These are phyloP conservation scores for Serpula lacrymans DNA, from an alignment of 768 basidiomycete genomes.

Conservation along the genomic window DNA sequence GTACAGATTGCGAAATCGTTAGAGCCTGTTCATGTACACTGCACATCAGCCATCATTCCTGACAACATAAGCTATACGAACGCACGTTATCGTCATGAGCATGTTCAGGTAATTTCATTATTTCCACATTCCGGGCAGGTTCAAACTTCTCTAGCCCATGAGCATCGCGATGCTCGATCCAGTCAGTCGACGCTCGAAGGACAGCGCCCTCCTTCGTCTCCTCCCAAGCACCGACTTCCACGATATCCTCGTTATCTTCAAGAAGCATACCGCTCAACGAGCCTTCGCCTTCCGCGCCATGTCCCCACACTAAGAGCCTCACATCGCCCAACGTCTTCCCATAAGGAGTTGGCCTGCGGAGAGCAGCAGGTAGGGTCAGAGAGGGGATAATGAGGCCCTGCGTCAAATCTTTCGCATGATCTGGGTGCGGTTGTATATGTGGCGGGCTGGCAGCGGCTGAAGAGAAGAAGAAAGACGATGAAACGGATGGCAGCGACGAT, in stretches of 20 bases:
- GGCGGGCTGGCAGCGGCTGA: constrained; percentile 68
- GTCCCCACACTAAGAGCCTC: constrained; percentile 49
- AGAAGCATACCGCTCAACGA: constrained; percentile 48
- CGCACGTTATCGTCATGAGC: constrained; percentile 45
- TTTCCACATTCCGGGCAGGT: constrained; percentile 61
- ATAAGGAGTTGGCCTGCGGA: constrained; percentile 62
- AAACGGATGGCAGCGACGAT: constrained; percentile 70
- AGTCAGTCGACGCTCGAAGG: constrained; percentile 63
- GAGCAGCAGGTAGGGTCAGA: constrained; percentile 55
- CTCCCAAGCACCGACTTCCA: constrained; percentile 62
- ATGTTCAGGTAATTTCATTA: constrained; percentile 48
- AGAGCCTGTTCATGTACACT: too few relatives aligned
- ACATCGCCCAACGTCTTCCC: constrained; percentile 68
- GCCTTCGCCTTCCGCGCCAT: constrained; percentile 27
- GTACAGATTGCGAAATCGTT: constrained; percentile 30
- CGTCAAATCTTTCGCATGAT: constrained; percentile 36
- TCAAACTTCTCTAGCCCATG: constrained; percentile 68
- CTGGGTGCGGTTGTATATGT: constrained; percentile 43
- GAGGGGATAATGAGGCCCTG: constrained; percentile 70
- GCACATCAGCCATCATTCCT: too few relatives aligned
- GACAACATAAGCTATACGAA: constrained; percentile 32
- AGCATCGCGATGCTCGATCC: constrained; percentile 63
- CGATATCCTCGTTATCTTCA: constrained; percentile 65
- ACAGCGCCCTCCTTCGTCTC: constrained; percentile 40
- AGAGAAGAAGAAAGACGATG: constrained; percentile 77